Base-by-base conservation (phyloP, 1,139 yeast species). In the Debaryomyces coudertii region DNA sequence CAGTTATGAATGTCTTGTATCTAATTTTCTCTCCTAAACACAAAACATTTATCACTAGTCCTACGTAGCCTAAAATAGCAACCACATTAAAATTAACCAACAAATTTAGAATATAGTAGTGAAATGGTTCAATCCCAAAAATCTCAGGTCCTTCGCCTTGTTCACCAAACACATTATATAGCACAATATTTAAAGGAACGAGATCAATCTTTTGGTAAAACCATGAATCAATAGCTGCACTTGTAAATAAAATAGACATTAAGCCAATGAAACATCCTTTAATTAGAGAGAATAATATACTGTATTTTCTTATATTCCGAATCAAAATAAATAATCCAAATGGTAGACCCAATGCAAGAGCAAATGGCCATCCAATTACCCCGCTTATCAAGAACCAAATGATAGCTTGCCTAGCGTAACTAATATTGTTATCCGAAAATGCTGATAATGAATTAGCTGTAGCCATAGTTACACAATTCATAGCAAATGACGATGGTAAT, bases 361-460 rank as follows among this genome's bases (percentile, higher is more conserved):
- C 82, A 66, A 92, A 92, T 1, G 98, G 97, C 98, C 98, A 92
- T 1, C 98, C 97, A 29, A 87, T 53, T 1, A 92, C 60, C 0
- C 95, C 95, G 5, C 93, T 96, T 15, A 87, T 51, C 31, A 79
- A 69, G 41, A 79, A 73, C 70, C 77, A 77, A 1, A 78, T 58
- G 36, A 87, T 69, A 1, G 83, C 80, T 4, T 40, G 33, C 1
- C 63, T 54, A 1, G 62, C 46, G 8, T 56, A 52, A 2, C 33
- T 30, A 1, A 52, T 22, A 42, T 12, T 43, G 25, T 31, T 45
- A n/a, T 40, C 34, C 4, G 51, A 36, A 43, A 58, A 31, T 2
- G 64, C 62, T 6, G 55, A 49, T 9, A 74, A 53, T 4, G 79
- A 64, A 38, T 65, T 59, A 3, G 80, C 68, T 14, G 79, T 66